Evolutionary conservation across 2,329 filamentous ascomycete genomes (phyloP), one percentile per base, ranked within the genome.

Genomic region (Lecanicillium sp.): DNA sequence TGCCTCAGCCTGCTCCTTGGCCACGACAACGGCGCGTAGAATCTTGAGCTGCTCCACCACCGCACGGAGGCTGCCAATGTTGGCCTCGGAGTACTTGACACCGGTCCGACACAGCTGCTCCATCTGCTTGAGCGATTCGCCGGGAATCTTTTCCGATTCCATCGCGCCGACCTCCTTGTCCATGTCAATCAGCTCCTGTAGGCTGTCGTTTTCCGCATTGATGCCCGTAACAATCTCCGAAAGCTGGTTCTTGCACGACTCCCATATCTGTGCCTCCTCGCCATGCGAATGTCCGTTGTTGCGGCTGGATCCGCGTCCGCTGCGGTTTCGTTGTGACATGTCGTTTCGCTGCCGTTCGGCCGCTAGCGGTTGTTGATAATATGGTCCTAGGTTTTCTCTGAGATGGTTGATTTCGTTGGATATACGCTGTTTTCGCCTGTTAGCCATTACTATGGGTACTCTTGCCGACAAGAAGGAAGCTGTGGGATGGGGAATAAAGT

Each of bases 271-370:
- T 8, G 57, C 60, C 47, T 68, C 65, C 45, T 68, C 65, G 19
- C 65, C 65, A 22, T 64, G 60, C 7, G 56, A 48, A 43, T 60
- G 58, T 18, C 63, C 62, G 34, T 63, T 66, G 52, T 64, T 67
- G 30, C 64, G 60, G 51, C 63, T 63, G 29, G 61, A 63, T 29
- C 62, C 63, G 44, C 64, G 64, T 37, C 62, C 62, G 48, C 63
- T 65, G 39, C 65, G 62, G 43, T 64, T 65, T 43, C 64, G 57
- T 50, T 67, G 64, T 31, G 64, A 65, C 63, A 67, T 68, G 38
- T 48, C 45, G 50, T 25, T 39, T 39, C 33, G 22, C 22, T 25
- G 22, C 22, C 22, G 36, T 14, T n/a, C n/a, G 19, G 11, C 27
- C n/a, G 14, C 32, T 12, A 27, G 29, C n/a, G 37, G 29, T 28